phyloP scores from a whole-genome alignment of 164 flowering plant species.

The Vitis labrusca region DNA sequence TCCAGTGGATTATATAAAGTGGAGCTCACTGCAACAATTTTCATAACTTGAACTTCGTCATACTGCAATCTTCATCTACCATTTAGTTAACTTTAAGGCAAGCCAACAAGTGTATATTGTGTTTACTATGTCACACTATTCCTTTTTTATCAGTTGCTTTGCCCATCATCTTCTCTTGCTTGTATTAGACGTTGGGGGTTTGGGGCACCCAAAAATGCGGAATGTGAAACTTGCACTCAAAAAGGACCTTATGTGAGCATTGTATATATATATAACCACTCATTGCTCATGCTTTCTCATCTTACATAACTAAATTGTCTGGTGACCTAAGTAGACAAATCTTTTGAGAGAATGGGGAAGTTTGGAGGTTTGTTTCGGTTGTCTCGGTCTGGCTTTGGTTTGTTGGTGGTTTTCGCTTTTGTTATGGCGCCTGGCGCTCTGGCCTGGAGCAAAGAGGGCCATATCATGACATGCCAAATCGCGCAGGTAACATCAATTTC shows the following conservation, averaged over 20 bases:
- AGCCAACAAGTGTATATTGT: too few species aligned
- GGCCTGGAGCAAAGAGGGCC: constrained; percentile 99
- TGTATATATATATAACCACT: constrained; percentile 6
- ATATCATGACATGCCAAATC: constrained; percentile 80
- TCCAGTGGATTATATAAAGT: not conserved
- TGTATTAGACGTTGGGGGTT: constrained; percentile 16
- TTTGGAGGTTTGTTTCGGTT: constrained; percentile 6
- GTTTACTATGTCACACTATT: not conserved
- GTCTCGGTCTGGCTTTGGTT: constrained; percentile 17
- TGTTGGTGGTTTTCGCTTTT: constrained; percentile 30
- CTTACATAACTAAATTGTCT: too few species aligned
- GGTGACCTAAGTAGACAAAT: not conserved
- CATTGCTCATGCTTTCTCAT: not conserved
- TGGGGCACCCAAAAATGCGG: constrained; percentile 22
- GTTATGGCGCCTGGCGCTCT: constrained; percentile 31
- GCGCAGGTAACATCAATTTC: constrained; percentile 66
- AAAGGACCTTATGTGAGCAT: constrained; percentile 10
- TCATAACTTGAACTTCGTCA: constrained; percentile 2
- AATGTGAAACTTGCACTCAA: constrained; percentile 53
- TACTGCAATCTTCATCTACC: constrained; percentile 3
- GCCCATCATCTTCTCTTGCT: constrained; percentile 13
- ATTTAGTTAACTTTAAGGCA: too few species aligned
- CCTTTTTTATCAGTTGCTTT: constrained; percentile 9
- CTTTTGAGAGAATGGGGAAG: constrained; percentile 10
- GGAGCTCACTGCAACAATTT: not conserved